These are phyloP conservation scores for Cercospora canescens DNA, from an alignment of 2,329 filamentous ascomycete species.

Conservation along the genomic window DNA sequence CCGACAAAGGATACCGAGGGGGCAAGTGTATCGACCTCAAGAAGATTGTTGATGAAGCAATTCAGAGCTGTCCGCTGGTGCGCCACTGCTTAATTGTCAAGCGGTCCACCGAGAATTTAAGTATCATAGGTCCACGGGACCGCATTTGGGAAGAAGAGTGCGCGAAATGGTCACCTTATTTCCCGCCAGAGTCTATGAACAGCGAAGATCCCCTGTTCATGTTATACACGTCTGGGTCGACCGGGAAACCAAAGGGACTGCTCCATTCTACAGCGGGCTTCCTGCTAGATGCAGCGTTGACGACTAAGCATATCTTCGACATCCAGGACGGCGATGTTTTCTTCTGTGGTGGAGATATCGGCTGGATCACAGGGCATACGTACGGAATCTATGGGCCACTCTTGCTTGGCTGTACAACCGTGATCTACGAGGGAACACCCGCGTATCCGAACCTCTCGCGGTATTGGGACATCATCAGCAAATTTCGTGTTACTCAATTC, in stretches of 20 bases:
- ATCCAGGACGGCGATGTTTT: conserved; percentile 85
- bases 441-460: conserved; percentile 79
- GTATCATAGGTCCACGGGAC: conserved; percentile 28
- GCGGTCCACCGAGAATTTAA: conserved; percentile 46
- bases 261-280: conserved; percentile 97
- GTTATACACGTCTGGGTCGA: conserved; percentile 72
- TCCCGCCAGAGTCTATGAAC: conserved; percentile 82
- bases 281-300: conserved; percentile 85
- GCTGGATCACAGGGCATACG: conserved; percentile 83
- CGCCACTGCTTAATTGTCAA: not conserved
- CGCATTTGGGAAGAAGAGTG: not conserved
- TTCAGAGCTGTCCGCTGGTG: not conserved
- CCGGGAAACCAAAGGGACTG: conserved; percentile 94
- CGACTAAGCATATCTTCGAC: conserved; percentile 97
- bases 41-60: not conserved
- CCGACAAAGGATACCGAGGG: not conserved
- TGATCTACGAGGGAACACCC: conserved; percentile 89
- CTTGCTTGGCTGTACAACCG: conserved; percentile 77
- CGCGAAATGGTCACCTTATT: conserved; percentile 84
- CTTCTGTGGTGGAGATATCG: conserved; percentile 96
- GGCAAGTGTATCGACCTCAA: not conserved
- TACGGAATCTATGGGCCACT: conserved; percentile 89
- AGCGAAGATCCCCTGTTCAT: conserved; percentile 96
- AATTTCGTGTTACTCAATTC: conserved; percentile 77
- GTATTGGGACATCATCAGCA: conserved; percentile 81